Conservation (phyloP, 2,329 filamentous ascomycete genomes). For the Alternaria arborescens region DNA sequence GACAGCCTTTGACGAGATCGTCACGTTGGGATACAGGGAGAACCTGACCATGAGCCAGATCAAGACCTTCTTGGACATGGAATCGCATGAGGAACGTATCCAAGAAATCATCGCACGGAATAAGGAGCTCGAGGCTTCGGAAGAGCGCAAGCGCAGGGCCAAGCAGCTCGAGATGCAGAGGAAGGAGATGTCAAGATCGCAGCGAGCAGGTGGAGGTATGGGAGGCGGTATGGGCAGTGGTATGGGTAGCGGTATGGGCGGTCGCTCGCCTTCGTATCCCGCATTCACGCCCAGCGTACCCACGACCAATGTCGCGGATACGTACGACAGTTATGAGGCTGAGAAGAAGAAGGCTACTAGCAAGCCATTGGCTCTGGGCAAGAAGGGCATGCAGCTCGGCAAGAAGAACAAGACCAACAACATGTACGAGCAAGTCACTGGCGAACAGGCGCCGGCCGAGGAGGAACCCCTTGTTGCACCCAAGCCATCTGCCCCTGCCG, state of each 20-base stretch:
- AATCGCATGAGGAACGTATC: slow-evolving; percentile 97
- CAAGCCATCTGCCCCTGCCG: slow-evolving; percentile 60
- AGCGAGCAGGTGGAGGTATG: slow-evolving; percentile 58
- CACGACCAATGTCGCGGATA: slow-evolving; percentile 73
- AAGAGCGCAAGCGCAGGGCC: slow-evolving; percentile 97
- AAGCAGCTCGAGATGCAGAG: slow-evolving; percentile 99
- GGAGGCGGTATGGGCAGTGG: slow-evolving; percentile 41
- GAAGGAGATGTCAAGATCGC: slow-evolving; percentile 87
- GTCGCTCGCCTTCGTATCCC: slow-evolving; percentile 83
- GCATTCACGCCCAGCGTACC: slow-evolving; percentile 85
- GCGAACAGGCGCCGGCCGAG: slow-evolving; percentile 82
- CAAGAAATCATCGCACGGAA: slow-evolving; percentile 80
- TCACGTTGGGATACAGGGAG: slow-evolving; percentile 94
- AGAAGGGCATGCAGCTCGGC: slow-evolving; percentile 98
- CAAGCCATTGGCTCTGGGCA: slow-evolving; percentile 81
- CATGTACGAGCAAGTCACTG: slow-evolving; percentile 95
- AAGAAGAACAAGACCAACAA: slow-evolving; percentile 98
- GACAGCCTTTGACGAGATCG: slow-evolving; percentile 95
- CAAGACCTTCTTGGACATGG: slow-evolving; percentile 99
- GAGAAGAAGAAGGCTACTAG: slow-evolving; percentile 93
- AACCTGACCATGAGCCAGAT: slow-evolving; percentile 97
- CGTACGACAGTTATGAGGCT: slow-evolving; percentile 93
- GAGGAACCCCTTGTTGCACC: slow-evolving; percentile 78
- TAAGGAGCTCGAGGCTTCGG: slow-evolving; percentile 97
- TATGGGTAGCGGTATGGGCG: slow-evolving; percentile 58